Evolutionary conservation across 345 rosid genomes (phyloP).

Genomic region (Eutrema yunnanense): DNA sequence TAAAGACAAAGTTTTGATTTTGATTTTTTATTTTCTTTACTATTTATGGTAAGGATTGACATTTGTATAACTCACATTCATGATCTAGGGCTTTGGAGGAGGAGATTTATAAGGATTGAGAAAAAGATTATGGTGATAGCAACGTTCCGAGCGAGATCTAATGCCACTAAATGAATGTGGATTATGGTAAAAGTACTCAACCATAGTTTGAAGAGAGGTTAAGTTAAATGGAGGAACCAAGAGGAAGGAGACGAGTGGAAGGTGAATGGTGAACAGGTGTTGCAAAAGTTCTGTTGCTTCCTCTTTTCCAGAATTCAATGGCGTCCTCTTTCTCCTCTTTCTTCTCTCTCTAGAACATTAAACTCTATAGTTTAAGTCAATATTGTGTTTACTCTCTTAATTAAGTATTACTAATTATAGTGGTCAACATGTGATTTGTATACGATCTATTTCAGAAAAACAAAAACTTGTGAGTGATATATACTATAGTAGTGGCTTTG

Average conservation of each 20-base stretch:
- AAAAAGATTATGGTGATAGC: constrained; percentile 9
- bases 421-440: constrained; percentile 20
- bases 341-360: constrained; percentile 13
- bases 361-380: constrained; percentile 15
- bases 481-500: background rate
- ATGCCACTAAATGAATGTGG: constrained; percentile 30
- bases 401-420: background rate
- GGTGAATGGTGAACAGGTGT: constrained; percentile 59
- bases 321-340: constrained; percentile 31
- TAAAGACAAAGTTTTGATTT: background rate
- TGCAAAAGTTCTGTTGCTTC: constrained; percentile 62
- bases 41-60: constrained; percentile 41
- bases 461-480: background rate
- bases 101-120: background rate
- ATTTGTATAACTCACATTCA: constrained; percentile 63
- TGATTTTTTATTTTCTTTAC: background rate
- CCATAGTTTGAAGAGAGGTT: constrained; percentile 29
- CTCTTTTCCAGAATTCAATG: constrained; percentile 55
- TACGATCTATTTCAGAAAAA: background rate
- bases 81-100: constrained; percentile 31
- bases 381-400: constrained; percentile 4
- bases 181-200: background rate
- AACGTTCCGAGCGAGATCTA: background rate
- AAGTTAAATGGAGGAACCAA: constrained; percentile 44
- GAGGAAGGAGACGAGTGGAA: constrained; percentile 64